Conservation (phyloP, 768 basidiomycete species). For the Lanmaoa pseudosensibilis region DNA sequence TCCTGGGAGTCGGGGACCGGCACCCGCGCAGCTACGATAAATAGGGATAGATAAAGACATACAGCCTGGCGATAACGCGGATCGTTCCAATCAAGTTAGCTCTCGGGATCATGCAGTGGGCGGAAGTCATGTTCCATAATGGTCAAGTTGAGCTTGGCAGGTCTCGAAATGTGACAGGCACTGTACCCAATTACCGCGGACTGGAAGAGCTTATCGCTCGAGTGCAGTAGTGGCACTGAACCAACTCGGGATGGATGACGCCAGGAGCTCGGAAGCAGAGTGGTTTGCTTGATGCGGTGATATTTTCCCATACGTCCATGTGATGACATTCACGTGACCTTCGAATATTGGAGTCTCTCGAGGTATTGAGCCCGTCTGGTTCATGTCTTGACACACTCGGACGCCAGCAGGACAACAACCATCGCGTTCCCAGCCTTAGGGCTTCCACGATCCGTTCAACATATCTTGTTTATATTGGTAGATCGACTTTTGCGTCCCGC, state of each 20-base stretch:
- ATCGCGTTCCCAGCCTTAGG: conserved; percentile 9
- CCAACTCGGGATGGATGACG: no score
- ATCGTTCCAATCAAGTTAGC: neutral
- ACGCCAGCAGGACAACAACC: conserved; percentile 7
- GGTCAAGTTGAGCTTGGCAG: no score
- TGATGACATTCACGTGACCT: conserved; percentile 23
- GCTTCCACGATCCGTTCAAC: conserved; percentile 7
- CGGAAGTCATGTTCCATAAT: neutral
- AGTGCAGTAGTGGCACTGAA: no score
- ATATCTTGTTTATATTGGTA: conserved; percentile 27
- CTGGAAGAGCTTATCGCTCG: neutral
- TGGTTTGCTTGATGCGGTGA: conserved; percentile 2
- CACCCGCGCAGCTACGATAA: no score
- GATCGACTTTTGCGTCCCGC: conserved; percentile 10
- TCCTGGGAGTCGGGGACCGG: no score
- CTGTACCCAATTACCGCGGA: neutral
- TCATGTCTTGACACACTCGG: conserved; percentile 25
- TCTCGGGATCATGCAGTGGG: neutral
- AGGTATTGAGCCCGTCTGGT: conserved; percentile 18
- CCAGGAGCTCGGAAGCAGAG: neutral
- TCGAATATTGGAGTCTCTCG: conserved; percentile 13
- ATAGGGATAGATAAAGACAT: neutral
- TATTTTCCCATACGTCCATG: conserved; percentile 14
- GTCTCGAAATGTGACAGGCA: no score
- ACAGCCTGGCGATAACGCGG: neutral